phyloP scores from a whole-genome alignment of 202 grass and related monocot genomes.

The Cymbopogon flexuosus region DNA sequence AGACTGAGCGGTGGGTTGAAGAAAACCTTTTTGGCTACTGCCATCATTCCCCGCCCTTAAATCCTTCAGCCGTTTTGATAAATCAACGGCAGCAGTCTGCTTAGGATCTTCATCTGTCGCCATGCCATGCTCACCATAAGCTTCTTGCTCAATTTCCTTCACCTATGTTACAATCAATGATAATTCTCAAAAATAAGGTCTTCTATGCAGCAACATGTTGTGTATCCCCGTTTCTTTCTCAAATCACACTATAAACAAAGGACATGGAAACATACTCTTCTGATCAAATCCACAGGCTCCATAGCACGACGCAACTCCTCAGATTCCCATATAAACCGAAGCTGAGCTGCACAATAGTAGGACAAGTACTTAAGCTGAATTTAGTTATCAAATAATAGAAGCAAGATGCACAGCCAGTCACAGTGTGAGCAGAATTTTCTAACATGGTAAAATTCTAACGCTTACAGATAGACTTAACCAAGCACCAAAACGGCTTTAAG shows the following conservation, averaged over 20 bases:
- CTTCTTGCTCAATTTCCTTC: constrained; percentile 88
- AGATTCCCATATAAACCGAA: constrained; percentile 76
- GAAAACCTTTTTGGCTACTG: constrained; percentile 82
- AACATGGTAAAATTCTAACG: neutral
- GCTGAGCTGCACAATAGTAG: constrained; percentile 50
- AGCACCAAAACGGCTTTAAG: neutral
- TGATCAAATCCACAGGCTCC: constrained; percentile 88
- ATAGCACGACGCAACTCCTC: constrained; percentile 70
- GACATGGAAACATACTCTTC: constrained; percentile 50
- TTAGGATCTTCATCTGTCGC: constrained; percentile 51
- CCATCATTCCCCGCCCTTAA: constrained; percentile 70
- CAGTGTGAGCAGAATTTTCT: neutral
- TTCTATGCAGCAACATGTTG: neutral
- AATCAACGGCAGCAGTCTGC: constrained; percentile 81
- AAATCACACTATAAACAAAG: neutral
- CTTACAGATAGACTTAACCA: neutral
- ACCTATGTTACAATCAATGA: constrained; percentile 43
- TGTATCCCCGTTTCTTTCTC: neutral
- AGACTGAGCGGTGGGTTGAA: neutral
- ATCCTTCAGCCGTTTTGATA: constrained; percentile 78
- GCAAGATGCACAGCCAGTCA: no score
- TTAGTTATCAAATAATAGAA: neutral
- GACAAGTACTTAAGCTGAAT: neutral
- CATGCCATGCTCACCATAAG: constrained; percentile 50
- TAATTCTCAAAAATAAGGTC: neutral